Percentiles rank a stretch among this genome's conserved stretches.
Evolutionary conservation across 1,139 yeast genomes (phyloP).

Genomic region (Geotrichum fermentans): DNA sequence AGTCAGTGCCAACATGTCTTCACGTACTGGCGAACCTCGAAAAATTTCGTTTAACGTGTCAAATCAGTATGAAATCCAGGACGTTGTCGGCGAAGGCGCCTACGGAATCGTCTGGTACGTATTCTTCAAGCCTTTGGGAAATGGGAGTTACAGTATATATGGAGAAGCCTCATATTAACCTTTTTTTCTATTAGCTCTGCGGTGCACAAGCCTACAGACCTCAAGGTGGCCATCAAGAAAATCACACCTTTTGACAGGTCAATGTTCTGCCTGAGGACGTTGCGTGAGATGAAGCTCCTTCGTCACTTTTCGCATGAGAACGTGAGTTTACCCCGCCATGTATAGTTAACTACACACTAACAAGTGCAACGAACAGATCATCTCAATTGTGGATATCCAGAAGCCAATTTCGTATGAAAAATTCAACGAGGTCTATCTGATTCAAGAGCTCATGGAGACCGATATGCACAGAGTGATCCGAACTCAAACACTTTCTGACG

Average conservation of each 20-base stretch:
- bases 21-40: constrained; percentile 30
- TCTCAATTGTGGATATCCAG: constrained; percentile 84
- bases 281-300: constrained; percentile 81
- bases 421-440: constrained; percentile 82
- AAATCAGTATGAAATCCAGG: constrained; percentile 77
- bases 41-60: constrained; percentile 79
- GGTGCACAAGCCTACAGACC: constrained; percentile 77
- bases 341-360: background rate
- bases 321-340: constrained; percentile 21
- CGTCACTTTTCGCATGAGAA: constrained; percentile 89
- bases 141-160: no score
- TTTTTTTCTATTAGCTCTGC: constrained; percentile 48
- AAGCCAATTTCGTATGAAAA: constrained; percentile 70
- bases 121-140: background rate
- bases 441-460: constrained; percentile 95
- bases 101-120: constrained; percentile 82
- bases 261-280: constrained; percentile 84
- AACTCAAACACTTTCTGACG: constrained; percentile 80
- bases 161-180: no score
- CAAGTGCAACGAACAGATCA: constrained; percentile 42
- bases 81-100: constrained; percentile 97
- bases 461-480: constrained; percentile 87
- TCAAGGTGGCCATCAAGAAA: constrained; percentile 90
- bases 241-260: constrained; percentile 90
- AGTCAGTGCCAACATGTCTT: constrained; percentile 5